Conservation (phyloP, 176 grass and related monocot species). For the Dendrocalamus sinicus region DNA sequence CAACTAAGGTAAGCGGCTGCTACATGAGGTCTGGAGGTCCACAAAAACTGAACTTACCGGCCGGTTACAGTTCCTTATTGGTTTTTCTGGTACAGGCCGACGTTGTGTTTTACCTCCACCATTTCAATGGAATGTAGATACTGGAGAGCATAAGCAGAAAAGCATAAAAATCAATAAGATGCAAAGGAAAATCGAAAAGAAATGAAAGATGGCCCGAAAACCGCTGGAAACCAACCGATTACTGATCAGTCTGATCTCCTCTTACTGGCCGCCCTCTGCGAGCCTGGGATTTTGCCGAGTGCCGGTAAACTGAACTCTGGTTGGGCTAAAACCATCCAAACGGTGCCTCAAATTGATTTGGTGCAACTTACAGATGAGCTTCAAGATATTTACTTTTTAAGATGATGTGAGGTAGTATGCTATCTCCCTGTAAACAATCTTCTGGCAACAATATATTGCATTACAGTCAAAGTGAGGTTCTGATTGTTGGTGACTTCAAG, state of each 20-base stretch:
- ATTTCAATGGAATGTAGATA: not conserved
- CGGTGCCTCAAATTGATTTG: not conserved
- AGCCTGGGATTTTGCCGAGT: not conserved
- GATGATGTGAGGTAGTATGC: not conserved
- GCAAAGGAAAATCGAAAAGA: not conserved
- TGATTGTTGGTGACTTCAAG: not conserved
- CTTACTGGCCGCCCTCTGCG: not conserved
- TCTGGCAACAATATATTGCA: not conserved
- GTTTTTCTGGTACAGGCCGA: not conserved
- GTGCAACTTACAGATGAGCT: not conserved
- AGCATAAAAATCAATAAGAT: not conserved
- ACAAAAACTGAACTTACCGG: not conserved
- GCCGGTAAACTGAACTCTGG: not conserved
- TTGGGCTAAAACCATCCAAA: not conserved
- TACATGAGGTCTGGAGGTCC: not conserved
- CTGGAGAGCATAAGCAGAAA: not conserved
- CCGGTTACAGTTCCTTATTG: not conserved
- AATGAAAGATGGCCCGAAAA: not conserved
- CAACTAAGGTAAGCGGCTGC: not conserved
- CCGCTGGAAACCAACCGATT: not conserved
- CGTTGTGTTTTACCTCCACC: not conserved
- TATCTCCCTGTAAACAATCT: not conserved
- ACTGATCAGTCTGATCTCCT: not conserved
- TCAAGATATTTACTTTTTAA: not conserved
- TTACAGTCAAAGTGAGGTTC: slow-evolving; percentile 3